Conservation (phyloP, 2,329 filamentous ascomycete species). For the Microthyrium microscopicum region DNA sequence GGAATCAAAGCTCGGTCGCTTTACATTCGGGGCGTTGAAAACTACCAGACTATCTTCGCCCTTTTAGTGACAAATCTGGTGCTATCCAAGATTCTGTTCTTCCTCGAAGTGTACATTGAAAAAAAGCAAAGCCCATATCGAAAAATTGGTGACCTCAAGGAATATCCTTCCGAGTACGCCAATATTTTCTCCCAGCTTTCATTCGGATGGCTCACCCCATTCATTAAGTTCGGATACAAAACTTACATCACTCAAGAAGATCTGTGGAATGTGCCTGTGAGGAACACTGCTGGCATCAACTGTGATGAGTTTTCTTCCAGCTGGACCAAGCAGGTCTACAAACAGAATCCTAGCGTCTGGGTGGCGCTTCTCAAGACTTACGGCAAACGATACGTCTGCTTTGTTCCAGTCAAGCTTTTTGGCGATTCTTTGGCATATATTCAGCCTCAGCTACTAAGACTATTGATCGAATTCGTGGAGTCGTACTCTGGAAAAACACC, state of each 20-base stretch:
- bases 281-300: constrained; percentile 2
- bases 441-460: constrained; percentile 3
- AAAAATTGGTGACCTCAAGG: constrained; percentile 1
- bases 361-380: not conserved
- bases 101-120: constrained; percentile 4
- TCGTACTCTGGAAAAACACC: constrained; percentile 3
- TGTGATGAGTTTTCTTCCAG: constrained; percentile 1
- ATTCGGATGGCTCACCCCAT: constrained; percentile 5
- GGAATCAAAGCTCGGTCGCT: constrained; percentile 5
- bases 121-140: constrained; percentile 6
- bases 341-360: constrained; percentile 2
- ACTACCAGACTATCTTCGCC: constrained; percentile 3
- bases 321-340: not conserved
- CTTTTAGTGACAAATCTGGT: constrained; percentile 4
- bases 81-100: constrained; percentile 4
- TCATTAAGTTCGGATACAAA: constrained; percentile 5
- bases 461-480: constrained; percentile 6
- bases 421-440: constrained; percentile 3
- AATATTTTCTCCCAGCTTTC: constrained; percentile 4
- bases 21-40: constrained; percentile 4
- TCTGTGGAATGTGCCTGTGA: constrained; percentile 6
- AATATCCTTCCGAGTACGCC: constrained; percentile 5
- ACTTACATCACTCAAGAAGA: constrained; percentile 6
- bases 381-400: constrained; percentile 3
- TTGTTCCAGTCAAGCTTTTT: constrained; percentile 3